Evolutionary conservation across 805 yeast genomes (phyloP), one percentile per base, ranked within the genome.

Genomic region (Candida verbasci): DNA sequence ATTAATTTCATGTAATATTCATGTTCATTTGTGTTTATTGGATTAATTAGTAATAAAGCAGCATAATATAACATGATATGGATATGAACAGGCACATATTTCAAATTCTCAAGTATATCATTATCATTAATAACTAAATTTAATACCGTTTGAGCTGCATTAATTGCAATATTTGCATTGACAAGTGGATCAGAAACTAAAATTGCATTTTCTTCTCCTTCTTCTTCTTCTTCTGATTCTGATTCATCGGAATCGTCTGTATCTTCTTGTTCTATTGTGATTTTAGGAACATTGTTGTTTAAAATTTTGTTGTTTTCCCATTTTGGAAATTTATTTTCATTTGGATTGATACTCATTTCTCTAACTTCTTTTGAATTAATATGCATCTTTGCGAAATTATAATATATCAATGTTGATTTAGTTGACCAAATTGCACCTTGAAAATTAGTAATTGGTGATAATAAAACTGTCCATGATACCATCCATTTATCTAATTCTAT

Each of bases 361-460:
- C 78, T 52, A 6, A 74, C 73, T 3, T 74, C 72, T 4, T 62
- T 39, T 12, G 74, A 78, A 50, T 81, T 81, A 22, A 81, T 75
- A 51, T 80, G 82, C 83, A 81, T 78, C 48, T 80, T 78, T 23
- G 88, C 88, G 63, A 80, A 81, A 49, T 81, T 80, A 49, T 81
- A 81, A 50, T 81, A 82, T 29, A 81, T 74, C 40, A 81, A 60
- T 0, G 86, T 80, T 1, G 84, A 78, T 47, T 81, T 81, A 1
- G 83, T 72, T 8, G 83, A 75, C 88, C 88, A 81, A 9, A 68
- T 70, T 0, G 69, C 58, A 1, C 71, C 71, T n/a, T n/a, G n/a
- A n/a, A n/a, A n/a, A 25, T 78, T 74, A 34, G 68, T 69, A 32
- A 76, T 68, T 1, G 85, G 83, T 3, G 83, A 74, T 15, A 81